A percentile compares a stretch with the other conserved stretches of the same genome.
These are phyloP conservation scores for Amanita jacksonii DNA, from an alignment of 768 basidiomycete genomes.

Conservation along the genomic window DNA sequence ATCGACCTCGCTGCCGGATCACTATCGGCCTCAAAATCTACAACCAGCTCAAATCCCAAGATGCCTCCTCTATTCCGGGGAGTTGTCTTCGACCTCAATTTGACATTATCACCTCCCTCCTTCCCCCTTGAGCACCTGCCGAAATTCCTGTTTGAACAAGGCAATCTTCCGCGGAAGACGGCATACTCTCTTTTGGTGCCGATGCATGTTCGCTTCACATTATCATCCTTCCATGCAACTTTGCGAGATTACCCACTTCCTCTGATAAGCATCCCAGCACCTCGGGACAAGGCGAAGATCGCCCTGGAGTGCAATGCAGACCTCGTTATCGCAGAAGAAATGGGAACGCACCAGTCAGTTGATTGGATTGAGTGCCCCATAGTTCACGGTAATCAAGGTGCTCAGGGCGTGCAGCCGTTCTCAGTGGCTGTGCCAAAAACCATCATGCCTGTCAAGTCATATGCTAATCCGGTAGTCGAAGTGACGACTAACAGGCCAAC, in stretches of 20 bases:
- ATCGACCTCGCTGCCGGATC: constrained; percentile 12
- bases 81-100: constrained; percentile 44
- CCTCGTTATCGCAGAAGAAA: constrained; percentile 82
- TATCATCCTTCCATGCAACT: constrained; percentile 48
- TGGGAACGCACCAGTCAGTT: constrained; percentile 56
- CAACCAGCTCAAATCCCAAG: constrained; percentile 22
- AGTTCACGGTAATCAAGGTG: constrained; percentile 43
- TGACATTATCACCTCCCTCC: constrained; percentile 50
- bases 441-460: constrained; percentile 92
- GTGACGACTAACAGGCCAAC: constrained; percentile 59
- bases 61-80: constrained; percentile 65
- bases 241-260: constrained; percentile 89
- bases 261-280: constrained; percentile 60
- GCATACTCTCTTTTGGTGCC: constrained; percentile 77
- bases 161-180: constrained; percentile 63
- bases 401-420: constrained; percentile 42
- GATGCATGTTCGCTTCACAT: constrained; percentile 62
- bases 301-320: constrained; percentile 65
- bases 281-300: constrained; percentile 25
- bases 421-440: constrained; percentile 73
- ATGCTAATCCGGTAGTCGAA: constrained; percentile 64
- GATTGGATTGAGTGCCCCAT: constrained; percentile 67
- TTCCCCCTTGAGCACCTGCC: constrained; percentile 46
- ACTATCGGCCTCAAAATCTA: constrained; percentile 26
- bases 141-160: constrained; percentile 58